Conservation (phyloP, 305 asterid genomes). For the Rubia tinctorum region DNA sequence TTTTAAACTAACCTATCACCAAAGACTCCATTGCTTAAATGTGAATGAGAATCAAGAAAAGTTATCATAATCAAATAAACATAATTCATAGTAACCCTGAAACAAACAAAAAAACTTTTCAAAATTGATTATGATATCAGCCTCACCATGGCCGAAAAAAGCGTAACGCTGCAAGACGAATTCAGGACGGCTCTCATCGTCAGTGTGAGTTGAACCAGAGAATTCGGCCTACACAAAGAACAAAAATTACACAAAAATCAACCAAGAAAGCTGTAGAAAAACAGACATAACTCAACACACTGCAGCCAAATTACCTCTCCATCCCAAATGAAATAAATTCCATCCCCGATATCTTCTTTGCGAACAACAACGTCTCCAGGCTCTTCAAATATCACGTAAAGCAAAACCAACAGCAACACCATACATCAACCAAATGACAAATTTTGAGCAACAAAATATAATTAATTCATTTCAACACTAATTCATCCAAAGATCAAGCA, state of each 20-base stretch:
- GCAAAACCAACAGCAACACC: not conserved
- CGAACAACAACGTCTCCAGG: conserved; percentile 73
- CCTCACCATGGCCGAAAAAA: conserved; percentile 82
- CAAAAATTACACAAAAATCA: not conserved
- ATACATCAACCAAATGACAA: not conserved
- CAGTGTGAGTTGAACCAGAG: conserved; percentile 55
- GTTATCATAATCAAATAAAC: not conserved
- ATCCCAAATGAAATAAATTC: conserved; percentile 81
- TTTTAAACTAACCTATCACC: not conserved
- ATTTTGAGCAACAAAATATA: not conserved
- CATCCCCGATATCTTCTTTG: conserved; percentile 79
- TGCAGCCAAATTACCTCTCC: conserved; percentile 58
- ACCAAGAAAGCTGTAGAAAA: conserved; percentile 3
- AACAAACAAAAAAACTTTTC: not conserved
- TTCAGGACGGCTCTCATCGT: conserved; percentile 58
- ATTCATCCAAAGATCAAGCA: not conserved
- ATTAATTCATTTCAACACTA: not conserved
- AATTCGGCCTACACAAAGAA: conserved; percentile 73
- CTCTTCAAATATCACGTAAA: conserved; percentile 37
- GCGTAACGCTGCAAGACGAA: conserved; percentile 66
- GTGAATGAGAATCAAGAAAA: not conserved
- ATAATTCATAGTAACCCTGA: not conserved
- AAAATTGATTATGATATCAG: conserved; percentile 14
- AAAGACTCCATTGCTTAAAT: not conserved
- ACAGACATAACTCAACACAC: conserved; percentile 5